Evolutionary conservation across 495 filamentous ascomycete species (phyloP), one percentile per base, ranked within the genome.

Genomic region (Tuber calosporum): DNA sequence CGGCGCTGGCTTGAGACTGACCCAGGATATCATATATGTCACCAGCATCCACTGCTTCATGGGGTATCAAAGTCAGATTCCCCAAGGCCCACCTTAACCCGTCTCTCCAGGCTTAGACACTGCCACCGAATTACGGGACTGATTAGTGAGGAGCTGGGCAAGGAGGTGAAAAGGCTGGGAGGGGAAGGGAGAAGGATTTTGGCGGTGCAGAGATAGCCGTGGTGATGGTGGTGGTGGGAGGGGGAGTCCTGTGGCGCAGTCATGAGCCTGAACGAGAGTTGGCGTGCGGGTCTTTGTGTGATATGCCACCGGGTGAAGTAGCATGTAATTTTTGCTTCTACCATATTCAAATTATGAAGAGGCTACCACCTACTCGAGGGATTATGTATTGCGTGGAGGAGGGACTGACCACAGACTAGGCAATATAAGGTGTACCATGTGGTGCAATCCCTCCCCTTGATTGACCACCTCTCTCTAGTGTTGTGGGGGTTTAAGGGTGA

Each of bases 81-180:
- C 40, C 40, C 40, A 41, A 41, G 40, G 40, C 40, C 40, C 40
- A 41, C 40, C 40, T 41, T 11, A 41, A 41, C 40, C 40, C 40
- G 40, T 9, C 1, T 9, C 40, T 41, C 40, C 9, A 9, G 4
- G 13, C 9, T 1, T 41, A 41, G 40, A 41, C 40, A 11, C 40
- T 15, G 40, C 40, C 40, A 41, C 40, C n/a, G n/a, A n/a, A 79
- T 97, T 74, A 90, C 90, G 11, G 82, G 75, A 74, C 83, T 84
- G 79, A 84, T 97, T 76, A 86, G 93, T 78, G 82, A 79, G 74
- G 85, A 86, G 79, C 77, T 97, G 75, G 78, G 83, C 77, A 83
- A 89, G 83, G 36, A 87, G 80, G 82, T 88, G 37, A 82, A 82
- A 76, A 86, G 86, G 75, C 81, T 86, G 69, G 81, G 82, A 73